A percentile compares a stretch with the other conserved stretches of the same genome.
Conservation (phyloP, 495 filamentous ascomycete species). For the Aspergillus bridgeri region DNA sequence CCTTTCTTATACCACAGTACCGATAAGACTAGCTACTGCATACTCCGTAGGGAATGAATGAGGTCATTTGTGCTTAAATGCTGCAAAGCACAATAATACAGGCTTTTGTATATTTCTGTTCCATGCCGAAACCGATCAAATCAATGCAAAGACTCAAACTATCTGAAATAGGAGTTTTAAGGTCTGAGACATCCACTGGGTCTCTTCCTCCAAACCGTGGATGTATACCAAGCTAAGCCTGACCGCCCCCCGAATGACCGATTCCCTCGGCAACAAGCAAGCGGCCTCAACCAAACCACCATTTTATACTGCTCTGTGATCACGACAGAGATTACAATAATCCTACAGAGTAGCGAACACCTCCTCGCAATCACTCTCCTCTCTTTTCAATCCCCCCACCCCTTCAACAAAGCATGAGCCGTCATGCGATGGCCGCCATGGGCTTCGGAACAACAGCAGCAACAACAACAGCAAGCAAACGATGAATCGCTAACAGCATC, state of each 20-base stretch:
- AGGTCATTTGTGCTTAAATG: too few relatives aligned
- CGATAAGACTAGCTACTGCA: too few relatives aligned
- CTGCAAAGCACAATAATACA: too few relatives aligned
- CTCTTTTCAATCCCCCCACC: neutral
- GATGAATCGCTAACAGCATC: conserved; percentile 6
- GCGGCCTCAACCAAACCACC: neutral
- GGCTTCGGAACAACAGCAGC: conserved; percentile 33
- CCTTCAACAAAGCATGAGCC: conserved; percentile 31
- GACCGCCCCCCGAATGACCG: conserved; percentile 1
- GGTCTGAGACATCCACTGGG: neutral
- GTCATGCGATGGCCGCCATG: conserved; percentile 55
- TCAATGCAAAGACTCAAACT: too few relatives aligned
- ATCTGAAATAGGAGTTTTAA: too few relatives aligned
- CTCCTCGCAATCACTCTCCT: conserved; percentile 10
- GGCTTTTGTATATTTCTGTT: neutral
- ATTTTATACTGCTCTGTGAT: neutral
- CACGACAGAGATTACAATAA: neutral
- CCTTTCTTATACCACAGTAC: too few relatives aligned
- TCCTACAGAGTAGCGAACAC: neutral
- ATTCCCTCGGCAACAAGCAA: neutral
- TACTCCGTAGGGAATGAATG: neutral
- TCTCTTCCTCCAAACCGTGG: neutral
- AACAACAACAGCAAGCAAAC: conserved; percentile 19
- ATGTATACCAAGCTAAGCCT: neutral
- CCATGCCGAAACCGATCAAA: too few relatives aligned